Base-by-base conservation (phyloP, 805 yeast genomes). In the Saccharomycopsis sp. region DNA sequence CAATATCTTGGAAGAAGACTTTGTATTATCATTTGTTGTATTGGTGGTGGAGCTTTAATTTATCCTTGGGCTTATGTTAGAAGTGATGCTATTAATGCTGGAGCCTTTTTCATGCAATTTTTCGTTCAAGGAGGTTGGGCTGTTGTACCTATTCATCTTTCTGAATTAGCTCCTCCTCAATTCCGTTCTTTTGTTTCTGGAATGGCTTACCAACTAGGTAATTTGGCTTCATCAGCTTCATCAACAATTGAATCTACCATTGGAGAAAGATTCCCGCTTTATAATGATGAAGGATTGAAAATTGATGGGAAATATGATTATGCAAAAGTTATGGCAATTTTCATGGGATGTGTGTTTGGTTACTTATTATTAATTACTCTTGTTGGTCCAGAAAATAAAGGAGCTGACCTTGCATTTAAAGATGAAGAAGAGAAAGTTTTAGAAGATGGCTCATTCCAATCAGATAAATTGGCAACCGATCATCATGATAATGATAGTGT, bases 81-180 rank as follows among this genome's bases (percentile, higher is more conserved):
- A 15, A 52, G 53, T 21, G 57, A 53, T 31, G 49, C 55, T 26
- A 49, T 57, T n/a, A 66, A 67, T 14, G 80, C 77, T 23, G 76
- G 78, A 1, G 75, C 61, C 4, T 79, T 79, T 58, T 76, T 76
- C 61, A 53, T 78, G 52, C 82, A 77, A 54, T 69, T 72, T 52
- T 70, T 72, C 41, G 80, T 79, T 4, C 79, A 76, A 63, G 87
- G 86, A 26, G 76, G 77, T 4, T 80, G 84, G 81, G 86, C 87
- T 46, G 72, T 79, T 36, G 65, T 74, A 10, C 84, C 87, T 14
- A 69, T 76, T 32, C 76, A 78, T 56, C 60, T 80, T 31, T 63
- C 76, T 23, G 88, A 80, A 56, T 62, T 79, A 37, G 70, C 82
- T 12, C 79, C 77, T 42, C 77, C 81, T 13, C 71, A 73, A 28